A percentile compares a stretch with the other conserved stretches of the same genome.
phyloP scores from a whole-genome alignment of 2,329 filamentous ascomycete species.

The Coniochaeta sp. region DNA sequence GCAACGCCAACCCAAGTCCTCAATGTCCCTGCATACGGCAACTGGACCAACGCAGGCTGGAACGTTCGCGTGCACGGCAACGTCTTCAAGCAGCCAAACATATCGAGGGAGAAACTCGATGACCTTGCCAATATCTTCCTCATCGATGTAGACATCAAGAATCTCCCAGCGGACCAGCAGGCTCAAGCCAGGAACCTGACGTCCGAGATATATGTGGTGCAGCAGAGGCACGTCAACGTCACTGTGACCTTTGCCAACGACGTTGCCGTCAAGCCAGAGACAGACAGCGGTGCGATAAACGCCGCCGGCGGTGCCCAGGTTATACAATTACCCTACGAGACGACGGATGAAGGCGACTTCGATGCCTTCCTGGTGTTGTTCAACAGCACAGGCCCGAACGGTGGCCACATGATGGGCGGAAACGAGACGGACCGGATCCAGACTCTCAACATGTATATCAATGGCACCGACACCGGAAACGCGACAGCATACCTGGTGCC shows the following conservation, averaged over 20 bases:
- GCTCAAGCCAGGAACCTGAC: conserved; percentile 68
- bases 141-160: conserved; percentile 52
- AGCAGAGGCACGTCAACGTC: conserved; percentile 58
- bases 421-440: conserved; percentile 60
- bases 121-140: conserved; percentile 64
- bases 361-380: conserved; percentile 60
- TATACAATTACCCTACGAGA: conserved; percentile 56
- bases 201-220: conserved; percentile 65
- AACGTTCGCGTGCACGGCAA: conserved; percentile 71
- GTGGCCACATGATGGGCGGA: conserved; percentile 47
- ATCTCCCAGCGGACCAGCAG: conserved; percentile 51
- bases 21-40: conserved; percentile 66
- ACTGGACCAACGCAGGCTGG: conserved; percentile 73
- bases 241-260: conserved; percentile 48
- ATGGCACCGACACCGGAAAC: conserved; percentile 60
- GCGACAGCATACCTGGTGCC: conserved; percentile 72
- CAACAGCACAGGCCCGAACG: conserved; percentile 43
- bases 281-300: conserved; percentile 42
- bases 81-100: conserved; percentile 72
- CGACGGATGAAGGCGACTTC: conserved; percentile 63
- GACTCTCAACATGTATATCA: conserved; percentile 59
- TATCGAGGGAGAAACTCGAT: conserved; percentile 56
- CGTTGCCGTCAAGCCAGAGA: conserved; percentile 40
- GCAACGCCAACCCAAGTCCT: conserved; percentile 62
- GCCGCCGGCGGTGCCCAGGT: conserved; percentile 54